Evolutionary conservation across 768 basidiomycete species (phyloP).

Genomic region (Hygrophorus russula): DNA sequence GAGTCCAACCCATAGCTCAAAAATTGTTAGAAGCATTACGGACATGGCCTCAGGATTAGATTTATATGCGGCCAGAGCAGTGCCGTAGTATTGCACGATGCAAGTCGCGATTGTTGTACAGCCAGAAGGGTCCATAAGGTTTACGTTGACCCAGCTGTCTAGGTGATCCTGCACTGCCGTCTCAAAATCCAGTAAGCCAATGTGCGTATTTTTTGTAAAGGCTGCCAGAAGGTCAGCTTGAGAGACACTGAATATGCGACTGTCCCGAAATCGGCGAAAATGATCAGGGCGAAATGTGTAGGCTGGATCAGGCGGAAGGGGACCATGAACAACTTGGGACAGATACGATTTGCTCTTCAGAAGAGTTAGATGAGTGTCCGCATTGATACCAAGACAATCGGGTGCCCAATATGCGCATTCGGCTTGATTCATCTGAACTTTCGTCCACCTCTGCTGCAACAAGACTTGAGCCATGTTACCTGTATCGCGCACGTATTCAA

Average conservation of each 20-base stretch:
- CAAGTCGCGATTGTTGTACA: conserved; percentile 16
- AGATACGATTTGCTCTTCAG: conserved; percentile 18
- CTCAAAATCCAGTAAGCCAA: conserved; percentile 22
- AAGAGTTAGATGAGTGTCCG: conserved; percentile 24
- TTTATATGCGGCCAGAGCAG: conserved; percentile 17
- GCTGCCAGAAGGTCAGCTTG: conserved; percentile 8
- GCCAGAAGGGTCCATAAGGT: conserved; percentile 7
- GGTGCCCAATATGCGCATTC: conserved; percentile 15
- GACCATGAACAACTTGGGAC: conserved; percentile 6
- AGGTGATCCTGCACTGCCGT: conserved; percentile 17
- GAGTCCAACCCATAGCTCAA: conserved; percentile 39
- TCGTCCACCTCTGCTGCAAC: conserved; percentile 23
- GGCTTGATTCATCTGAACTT: conserved; percentile 15
- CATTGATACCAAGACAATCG: conserved; percentile 13
- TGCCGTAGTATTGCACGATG: conserved; percentile 14
- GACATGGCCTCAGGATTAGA: conserved; percentile 28
- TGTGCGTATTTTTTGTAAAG: conserved; percentile 10
- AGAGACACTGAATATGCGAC: not conserved
- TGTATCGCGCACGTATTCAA: conserved; percentile 11
- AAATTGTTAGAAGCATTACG: conserved; percentile 30
- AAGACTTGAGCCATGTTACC: conserved; percentile 11
- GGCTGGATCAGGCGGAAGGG: not conserved
- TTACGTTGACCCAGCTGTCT: conserved; percentile 20
- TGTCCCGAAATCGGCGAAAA: conserved; percentile 9
- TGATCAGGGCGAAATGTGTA: conserved; percentile 12